Base-by-base conservation (phyloP, 768 basidiomycete genomes). In the Kwoniella botswanensis region DNA sequence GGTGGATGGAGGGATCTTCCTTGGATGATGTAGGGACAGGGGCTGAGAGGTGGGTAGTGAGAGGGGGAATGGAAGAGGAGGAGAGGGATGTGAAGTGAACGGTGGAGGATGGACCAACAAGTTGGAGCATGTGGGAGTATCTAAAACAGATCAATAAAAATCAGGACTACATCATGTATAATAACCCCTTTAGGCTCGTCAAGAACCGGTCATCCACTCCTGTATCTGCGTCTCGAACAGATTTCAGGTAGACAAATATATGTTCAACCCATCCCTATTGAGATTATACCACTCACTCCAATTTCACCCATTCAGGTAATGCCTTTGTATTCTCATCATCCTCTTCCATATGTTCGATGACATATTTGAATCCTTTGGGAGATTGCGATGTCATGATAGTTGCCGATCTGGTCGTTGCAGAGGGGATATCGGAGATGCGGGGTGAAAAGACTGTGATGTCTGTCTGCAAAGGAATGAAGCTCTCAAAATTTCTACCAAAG, bases 11-110 rank as follows among this genome's bases (percentile, higher is more conserved):
- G 18, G 24, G 24, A 2, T 55, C 43, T 17, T 41, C 55, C 1
- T 26, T 22, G 46, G 63, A 43, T 12, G 60, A 59, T 22, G 78
- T 76, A 26, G 79, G 74, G 41, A 63, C 73, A 68, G 58, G 68
- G 67, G 70, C 74, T 26, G 78, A 76, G 74, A 84, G 84, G 35
- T 84, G 79, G 0, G 75, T 53, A 0, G 78, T 67, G 54, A 97
- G 87, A 9, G 88, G 89, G 4, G 83, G 79, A 46, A 87, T 85
- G 0, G 94, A 93, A 2, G 88, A 80, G n/a, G 85, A 84, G 2
- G 96, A 96, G 63, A 98, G 89, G 75, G 92, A 89, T 3, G 94
- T 94, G 84, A 98, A 98, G 78, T 90, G 87, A 52, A 98, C 88
- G 15, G 87, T 85, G 1, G 90, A 87, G 13, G 84, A 82, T 0